Conservation (phyloP, 2,329 filamentous ascomycete species). For the Chalaropsis ovoidea region DNA sequence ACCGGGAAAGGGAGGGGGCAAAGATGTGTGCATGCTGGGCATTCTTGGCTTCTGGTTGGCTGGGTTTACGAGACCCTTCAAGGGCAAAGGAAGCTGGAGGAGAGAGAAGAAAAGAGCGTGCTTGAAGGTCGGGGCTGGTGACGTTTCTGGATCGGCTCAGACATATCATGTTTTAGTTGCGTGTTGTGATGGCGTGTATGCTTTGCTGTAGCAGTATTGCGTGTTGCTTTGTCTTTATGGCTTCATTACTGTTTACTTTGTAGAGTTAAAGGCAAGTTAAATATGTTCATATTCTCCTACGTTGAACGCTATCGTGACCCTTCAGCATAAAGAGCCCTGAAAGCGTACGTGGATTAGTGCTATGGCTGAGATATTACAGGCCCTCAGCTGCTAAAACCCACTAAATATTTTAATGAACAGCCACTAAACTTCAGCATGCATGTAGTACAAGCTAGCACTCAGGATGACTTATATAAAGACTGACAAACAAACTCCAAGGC, state of each 20-base stretch:
- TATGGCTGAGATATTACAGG: too few relatives aligned
- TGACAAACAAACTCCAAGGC: neutral
- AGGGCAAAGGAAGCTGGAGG: neutral
- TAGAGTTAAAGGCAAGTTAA: too few relatives aligned
- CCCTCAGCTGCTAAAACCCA: too few relatives aligned
- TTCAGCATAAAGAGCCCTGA: too few relatives aligned
- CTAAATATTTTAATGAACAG: too few relatives aligned
- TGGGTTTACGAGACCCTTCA: conserved; percentile 13
- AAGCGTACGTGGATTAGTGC: too few relatives aligned
- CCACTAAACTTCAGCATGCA: neutral
- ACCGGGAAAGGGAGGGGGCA: neutral
- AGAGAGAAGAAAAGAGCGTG: neutral
- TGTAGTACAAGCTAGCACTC: neutral
- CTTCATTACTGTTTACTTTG: neutral
- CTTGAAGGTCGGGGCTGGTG: neutral
- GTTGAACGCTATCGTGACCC: too few relatives aligned
- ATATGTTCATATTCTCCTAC: too few relatives aligned
- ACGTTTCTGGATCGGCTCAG: neutral
- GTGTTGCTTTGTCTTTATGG: neutral
- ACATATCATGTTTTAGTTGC: neutral
- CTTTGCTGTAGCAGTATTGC: neutral
- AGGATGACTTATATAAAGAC: neutral
- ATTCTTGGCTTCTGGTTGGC: neutral
- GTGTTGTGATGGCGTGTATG: neutral
- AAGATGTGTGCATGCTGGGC: neutral